Conservation (phyloP, 441 rosid genomes). For the Lepidium campestre region DNA sequence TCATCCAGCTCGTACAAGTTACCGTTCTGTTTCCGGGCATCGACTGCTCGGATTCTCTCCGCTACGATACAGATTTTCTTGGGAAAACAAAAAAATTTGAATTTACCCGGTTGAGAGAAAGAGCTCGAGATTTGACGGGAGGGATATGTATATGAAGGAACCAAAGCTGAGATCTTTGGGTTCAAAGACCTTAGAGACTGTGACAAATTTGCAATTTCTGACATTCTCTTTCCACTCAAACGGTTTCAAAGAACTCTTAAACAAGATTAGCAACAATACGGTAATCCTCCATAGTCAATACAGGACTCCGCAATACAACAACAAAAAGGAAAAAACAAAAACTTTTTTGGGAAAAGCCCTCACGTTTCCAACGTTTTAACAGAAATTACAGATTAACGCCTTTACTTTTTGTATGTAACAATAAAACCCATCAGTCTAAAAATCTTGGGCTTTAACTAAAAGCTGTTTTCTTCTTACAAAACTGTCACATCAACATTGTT, state of each 20-base stretch:
- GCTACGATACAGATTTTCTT: slow-evolving; percentile 16
- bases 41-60: slow-evolving; percentile 27
- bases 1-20: slow-evolving; percentile 45
- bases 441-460: background rate
- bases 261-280: background rate
- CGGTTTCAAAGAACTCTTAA: background rate
- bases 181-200: slow-evolving; percentile 25
- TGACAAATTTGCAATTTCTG: slow-evolving; percentile 29
- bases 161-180: slow-evolving; percentile 16
- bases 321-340: no score
- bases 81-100: slow-evolving; percentile 8
- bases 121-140: slow-evolving; percentile 8
- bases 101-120: slow-evolving; percentile 6
- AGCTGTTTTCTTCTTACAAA: slow-evolving; percentile 6
- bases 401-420: background rate
- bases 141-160: background rate
- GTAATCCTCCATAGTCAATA: background rate
- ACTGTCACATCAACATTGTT: background rate
- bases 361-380: background rate
- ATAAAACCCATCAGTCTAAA: background rate
- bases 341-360: background rate
- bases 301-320: no score
- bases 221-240: slow-evolving; percentile 24
- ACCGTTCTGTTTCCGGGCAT: slow-evolving; percentile 37
- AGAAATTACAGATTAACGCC: background rate